A percentile compares a stretch with the other conserved stretches of the same genome.
Conservation (phyloP, 371 early-diverging fungal genomes). For the Apophysomyces trapeziformis region DNA sequence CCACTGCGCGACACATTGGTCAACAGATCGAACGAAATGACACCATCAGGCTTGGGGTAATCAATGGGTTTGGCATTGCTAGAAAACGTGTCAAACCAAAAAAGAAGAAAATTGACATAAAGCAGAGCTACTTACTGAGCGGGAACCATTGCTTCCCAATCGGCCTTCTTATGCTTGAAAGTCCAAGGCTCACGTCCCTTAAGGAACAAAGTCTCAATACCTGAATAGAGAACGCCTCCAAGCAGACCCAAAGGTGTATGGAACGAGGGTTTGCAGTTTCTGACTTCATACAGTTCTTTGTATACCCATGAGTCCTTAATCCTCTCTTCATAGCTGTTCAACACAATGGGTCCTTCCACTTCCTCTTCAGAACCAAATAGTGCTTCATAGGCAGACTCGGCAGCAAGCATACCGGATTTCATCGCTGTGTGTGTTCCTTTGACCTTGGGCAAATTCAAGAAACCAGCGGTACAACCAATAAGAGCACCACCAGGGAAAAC, state of each 20-base stretch:
- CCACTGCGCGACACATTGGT: constrained; percentile 93
- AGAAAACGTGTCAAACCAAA: constrained; percentile 13
- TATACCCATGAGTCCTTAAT: constrained; percentile 92
- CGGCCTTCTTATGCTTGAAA: constrained; percentile 87
- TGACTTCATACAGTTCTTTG: constrained; percentile 89
- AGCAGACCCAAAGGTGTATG: constrained; percentile 85
- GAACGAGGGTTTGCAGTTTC: constrained; percentile 96
- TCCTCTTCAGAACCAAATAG: constrained; percentile 54
- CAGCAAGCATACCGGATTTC: constrained; percentile 93
- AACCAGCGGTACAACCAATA: constrained; percentile 97
- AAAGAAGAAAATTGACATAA: too few species aligned
- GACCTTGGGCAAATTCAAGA: constrained; percentile 97
- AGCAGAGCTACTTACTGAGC: constrained; percentile 52
- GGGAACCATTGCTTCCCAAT: constrained; percentile 78
- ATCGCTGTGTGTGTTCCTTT: constrained; percentile 99
- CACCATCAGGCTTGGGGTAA: constrained; percentile 98
- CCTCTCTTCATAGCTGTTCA: constrained; percentile 79
- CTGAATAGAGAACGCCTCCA: constrained; percentile 90
- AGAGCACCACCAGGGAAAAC: constrained; percentile 94
- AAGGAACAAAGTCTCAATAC: constrained; percentile 86
- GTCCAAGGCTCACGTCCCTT: constrained; percentile 95
- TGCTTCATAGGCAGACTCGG: constrained; percentile 82
- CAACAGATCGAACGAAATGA: constrained; percentile 91
- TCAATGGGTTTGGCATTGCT: constrained; percentile 84
- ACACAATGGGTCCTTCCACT: constrained; percentile 40